Conservation (phyloP, 2,329 filamentous ascomycete species). For the Amylocarpus encephaloides region DNA sequence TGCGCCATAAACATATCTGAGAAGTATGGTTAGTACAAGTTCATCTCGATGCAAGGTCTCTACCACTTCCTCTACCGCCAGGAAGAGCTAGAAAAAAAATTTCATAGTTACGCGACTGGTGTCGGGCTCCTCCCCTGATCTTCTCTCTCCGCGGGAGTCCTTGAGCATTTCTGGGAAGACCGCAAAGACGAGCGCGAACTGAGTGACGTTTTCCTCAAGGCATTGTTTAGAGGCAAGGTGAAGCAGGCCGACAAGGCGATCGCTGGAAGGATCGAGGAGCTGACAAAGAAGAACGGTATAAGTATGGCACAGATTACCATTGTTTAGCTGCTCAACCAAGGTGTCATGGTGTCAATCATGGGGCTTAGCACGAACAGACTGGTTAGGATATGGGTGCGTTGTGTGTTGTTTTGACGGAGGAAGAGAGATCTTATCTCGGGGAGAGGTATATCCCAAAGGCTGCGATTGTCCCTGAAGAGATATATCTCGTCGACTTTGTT, state of each 20-base stretch:
- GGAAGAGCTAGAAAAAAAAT: slow-evolving; percentile 42
- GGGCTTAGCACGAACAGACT: slow-evolving; percentile 47
- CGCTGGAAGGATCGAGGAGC: slow-evolving; percentile 44
- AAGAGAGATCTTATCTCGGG: slow-evolving; percentile 26
- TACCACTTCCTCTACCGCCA: slow-evolving; percentile 54
- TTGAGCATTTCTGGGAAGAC: slow-evolving; percentile 27
- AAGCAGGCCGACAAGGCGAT: slow-evolving; percentile 24
- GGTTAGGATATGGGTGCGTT: slow-evolving; percentile 44
- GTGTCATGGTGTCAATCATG: slow-evolving; percentile 45
- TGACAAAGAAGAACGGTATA: slow-evolving; percentile 49
- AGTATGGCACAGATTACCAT: slow-evolving; percentile 54
- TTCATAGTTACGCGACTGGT: slow-evolving; percentile 31
- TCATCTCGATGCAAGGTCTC: slow-evolving; percentile 52
- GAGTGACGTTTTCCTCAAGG: slow-evolving; percentile 6
- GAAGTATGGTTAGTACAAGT: slow-evolving; percentile 50
- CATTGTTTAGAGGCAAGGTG: slow-evolving; percentile 5
- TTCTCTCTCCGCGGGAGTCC: slow-evolving; percentile 32
- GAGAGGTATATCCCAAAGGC: slow-evolving; percentile 25
- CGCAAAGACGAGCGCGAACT: slow-evolving; percentile 15
- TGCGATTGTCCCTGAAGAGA: not conserved
- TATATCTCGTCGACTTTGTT: too few relatives aligned
- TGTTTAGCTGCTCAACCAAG: slow-evolving; percentile 47
- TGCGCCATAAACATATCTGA: slow-evolving; percentile 37
- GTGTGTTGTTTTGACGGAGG: not conserved
- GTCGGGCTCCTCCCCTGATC: slow-evolving; percentile 36